Percentiles rank a stretch among this genome's conserved stretches.
These are phyloP conservation scores for Apiotrichum gracile DNA, from an alignment of 1,284 basidiomycete species.

Conservation along the genomic window DNA sequence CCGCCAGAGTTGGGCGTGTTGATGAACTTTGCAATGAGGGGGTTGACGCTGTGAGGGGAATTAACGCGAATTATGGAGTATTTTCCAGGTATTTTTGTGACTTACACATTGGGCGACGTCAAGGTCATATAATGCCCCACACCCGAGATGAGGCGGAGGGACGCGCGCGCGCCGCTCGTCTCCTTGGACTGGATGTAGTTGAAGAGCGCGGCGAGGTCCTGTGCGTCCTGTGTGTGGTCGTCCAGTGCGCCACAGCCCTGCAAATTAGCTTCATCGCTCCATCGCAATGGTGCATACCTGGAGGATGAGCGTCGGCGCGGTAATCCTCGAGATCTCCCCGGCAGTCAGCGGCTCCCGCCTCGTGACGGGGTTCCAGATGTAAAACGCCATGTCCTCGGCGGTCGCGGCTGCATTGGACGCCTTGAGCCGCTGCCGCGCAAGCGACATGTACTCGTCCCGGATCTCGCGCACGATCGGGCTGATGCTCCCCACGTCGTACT, in stretches of 20 bases:
- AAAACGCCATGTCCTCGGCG: constrained; percentile 4
- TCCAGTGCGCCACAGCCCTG: not conserved
- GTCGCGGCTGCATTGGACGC: constrained; percentile 3
- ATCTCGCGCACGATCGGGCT: constrained; percentile 18
- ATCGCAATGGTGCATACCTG: constrained; percentile 6
- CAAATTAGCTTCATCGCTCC: not conserved
- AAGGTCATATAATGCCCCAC: constrained; percentile 20
- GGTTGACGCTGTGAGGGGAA: constrained; percentile 13
- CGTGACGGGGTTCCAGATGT: constrained; percentile 9
- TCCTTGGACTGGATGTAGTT: not conserved
- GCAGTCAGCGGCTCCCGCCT: not conserved
- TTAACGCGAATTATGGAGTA: not conserved
- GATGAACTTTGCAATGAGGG: constrained; percentile 16
- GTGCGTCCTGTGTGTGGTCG: not conserved
- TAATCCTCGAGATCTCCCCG: constrained; percentile 1
- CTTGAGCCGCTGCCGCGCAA: constrained; percentile 9
- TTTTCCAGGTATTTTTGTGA: not conserved
- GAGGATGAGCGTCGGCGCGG: constrained; percentile 14
- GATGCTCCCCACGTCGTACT: constrained; percentile 10
- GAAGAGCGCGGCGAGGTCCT: not conserved
- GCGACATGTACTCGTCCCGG: constrained; percentile 16
- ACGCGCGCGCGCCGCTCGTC: not conserved
- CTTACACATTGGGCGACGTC: constrained; percentile 20
- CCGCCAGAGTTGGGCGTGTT: constrained; percentile 4
- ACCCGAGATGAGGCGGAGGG: constrained; percentile 4